These are phyloP conservation scores for Hanseniaspora singularis DNA, from an alignment of 805 yeast genomes.

Conservation along the genomic window DNA sequence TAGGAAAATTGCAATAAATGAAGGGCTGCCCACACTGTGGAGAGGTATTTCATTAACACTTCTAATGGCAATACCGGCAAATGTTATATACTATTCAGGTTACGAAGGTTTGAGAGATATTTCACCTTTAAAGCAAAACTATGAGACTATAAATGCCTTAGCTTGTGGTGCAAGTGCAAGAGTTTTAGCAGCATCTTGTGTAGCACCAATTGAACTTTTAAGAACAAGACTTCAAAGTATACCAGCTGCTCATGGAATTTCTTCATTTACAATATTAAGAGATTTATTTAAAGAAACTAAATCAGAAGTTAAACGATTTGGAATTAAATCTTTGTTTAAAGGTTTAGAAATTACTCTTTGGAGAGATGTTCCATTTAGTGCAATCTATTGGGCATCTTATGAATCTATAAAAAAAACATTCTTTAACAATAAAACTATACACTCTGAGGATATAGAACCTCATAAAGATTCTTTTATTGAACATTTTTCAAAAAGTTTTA, in stretches of 20 bases:
- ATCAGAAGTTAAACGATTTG: constrained; percentile 41
- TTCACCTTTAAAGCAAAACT: constrained; percentile 39
- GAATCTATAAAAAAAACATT: constrained; percentile 39
- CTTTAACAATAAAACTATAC: constrained; percentile 5
- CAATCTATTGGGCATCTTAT: constrained; percentile 84
- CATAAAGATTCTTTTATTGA: constrained; percentile 26
- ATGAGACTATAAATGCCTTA: constrained; percentile 50
- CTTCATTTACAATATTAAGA: constrained; percentile 28
- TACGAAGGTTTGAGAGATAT: constrained; percentile 74
- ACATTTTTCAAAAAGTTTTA: constrained; percentile 51
- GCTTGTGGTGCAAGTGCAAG: constrained; percentile 80
- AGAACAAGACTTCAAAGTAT: constrained; percentile 87
- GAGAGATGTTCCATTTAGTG: constrained; percentile 96
- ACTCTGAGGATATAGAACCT: no score
- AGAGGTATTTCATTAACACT: constrained; percentile 76
- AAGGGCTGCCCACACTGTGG: constrained; percentile 74
- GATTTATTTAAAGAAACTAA: constrained; percentile 44
- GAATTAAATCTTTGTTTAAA: constrained; percentile 57
- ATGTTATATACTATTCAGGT: constrained; percentile 86
- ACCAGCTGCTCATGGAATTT: constrained; percentile 36
- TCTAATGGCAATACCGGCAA: constrained; percentile 83
- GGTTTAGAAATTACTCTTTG: constrained; percentile 82
- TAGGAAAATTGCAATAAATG: constrained; percentile 48
- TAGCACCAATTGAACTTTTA: constrained; percentile 77
- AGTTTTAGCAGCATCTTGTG: constrained; percentile 64